phyloP scores from a whole-genome alignment of 139 green algal genomes.

The Astrephomene gubernaculifera region DNA sequence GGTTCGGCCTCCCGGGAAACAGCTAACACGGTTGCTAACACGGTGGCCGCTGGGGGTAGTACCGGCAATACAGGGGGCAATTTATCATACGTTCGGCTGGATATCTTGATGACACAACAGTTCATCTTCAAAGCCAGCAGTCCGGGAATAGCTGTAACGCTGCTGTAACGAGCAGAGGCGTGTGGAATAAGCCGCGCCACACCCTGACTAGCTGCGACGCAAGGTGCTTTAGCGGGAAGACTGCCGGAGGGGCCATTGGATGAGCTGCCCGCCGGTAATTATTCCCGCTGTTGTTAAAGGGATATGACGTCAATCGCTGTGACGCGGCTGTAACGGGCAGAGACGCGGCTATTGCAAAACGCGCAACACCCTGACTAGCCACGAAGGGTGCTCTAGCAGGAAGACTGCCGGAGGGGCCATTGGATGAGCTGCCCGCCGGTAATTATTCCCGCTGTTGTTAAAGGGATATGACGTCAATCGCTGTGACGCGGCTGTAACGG shows the following conservation, averaged over 20 bases:
- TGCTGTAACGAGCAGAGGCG: conserved; percentile 34
- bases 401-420: conserved; percentile 52
- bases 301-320: too few relatives aligned
- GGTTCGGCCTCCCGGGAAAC: too few relatives aligned
- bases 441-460: conserved; percentile 45
- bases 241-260: conserved; percentile 4
- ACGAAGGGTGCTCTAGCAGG: conserved; percentile 26
- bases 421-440: conserved; percentile 21
- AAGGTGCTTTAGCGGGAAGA: conserved; percentile 14
- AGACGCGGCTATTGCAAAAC: not conserved
- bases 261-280: conserved; percentile 18
- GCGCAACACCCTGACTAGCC: conserved; percentile 17
- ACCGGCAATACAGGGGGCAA: too few relatives aligned
- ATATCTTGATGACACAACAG: too few relatives aligned
- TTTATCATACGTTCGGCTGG: too few relatives aligned
- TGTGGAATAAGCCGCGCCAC: not conserved
- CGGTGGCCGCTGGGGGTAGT: too few relatives aligned
- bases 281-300: not conserved
- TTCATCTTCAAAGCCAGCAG: too few relatives aligned
- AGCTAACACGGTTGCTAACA: too few relatives aligned
- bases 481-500: conserved; percentile 31
- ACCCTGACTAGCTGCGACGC: conserved; percentile 30
- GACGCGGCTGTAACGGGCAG: conserved; percentile 18
- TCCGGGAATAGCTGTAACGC: conserved; percentile 2
- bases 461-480: too few relatives aligned